Percentiles rank a stretch among this genome's conserved stretches.
Conservation (phyloP, 768 basidiomycete species). For the Phylloporus sp. region DNA sequence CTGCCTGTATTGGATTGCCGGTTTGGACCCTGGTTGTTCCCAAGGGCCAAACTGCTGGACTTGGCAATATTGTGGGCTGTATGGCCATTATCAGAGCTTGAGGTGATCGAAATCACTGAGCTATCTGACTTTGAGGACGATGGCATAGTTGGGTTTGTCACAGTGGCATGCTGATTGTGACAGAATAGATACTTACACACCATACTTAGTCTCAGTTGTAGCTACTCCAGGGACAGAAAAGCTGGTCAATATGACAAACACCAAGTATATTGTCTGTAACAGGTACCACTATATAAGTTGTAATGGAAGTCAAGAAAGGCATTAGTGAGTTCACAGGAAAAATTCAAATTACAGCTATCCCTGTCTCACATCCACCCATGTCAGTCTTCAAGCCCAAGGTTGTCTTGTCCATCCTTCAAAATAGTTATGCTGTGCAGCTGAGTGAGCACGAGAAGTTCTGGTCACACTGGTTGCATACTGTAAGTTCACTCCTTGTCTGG, state of each 20-base stretch:
- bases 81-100: neutral
- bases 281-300: neutral
- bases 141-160: neutral
- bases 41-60: neutral
- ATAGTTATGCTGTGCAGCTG: neutral
- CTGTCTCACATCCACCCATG: neutral
- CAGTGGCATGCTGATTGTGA: neutral
- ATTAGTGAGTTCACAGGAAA: neutral
- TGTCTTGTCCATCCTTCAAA: neutral
- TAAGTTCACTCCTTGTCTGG: neutral
- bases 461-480: neutral
- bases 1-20: neutral
- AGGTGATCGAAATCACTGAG: neutral
- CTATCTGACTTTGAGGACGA: neutral
- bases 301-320: neutral
- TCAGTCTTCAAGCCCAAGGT: neutral
- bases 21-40: neutral
- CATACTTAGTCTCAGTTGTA: neutral
- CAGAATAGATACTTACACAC: neutral
- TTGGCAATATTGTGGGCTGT: neutral
- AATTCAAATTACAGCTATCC: neutral
- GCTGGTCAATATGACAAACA: neutral
- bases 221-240: neutral
- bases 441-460: neutral
- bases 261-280: neutral